phyloP scores from a whole-genome alignment of 176 grass and related monocot species.

The Cocos nucifera region DNA sequence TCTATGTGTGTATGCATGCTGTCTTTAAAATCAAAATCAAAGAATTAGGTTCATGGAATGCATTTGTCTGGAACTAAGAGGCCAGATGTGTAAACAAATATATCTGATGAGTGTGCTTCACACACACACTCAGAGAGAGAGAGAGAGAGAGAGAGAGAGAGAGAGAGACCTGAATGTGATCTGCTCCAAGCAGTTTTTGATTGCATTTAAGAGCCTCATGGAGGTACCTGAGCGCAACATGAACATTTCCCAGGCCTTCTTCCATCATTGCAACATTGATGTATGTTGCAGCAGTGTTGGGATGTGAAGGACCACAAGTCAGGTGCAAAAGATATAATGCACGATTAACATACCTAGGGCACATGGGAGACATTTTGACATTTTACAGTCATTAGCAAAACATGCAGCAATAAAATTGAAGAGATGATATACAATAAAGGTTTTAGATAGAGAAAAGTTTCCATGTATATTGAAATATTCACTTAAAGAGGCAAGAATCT shows the following conservation, averaged over 20 bases:
- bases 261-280: constrained; percentile 99
- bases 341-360: constrained; percentile 88
- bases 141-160: constrained; percentile 32
- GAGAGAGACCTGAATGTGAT: constrained; percentile 90
- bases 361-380: constrained; percentile 12
- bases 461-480: no score
- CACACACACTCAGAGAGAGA: constrained; percentile 1
- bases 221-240: constrained; percentile 88
- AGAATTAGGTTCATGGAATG: no score
- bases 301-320: constrained; percentile 92
- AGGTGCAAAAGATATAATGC: constrained; percentile 91
- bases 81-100: no score
- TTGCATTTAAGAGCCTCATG: constrained; percentile 97
- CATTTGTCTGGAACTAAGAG: no score
- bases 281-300: constrained; percentile 97
- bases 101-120: no score
- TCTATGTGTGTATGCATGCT: no score
- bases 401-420: no score
- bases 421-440: no score
- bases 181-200: constrained; percentile 79
- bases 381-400: no score
- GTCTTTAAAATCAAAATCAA: no score
- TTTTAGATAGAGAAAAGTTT: no score
- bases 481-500: no score
- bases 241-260: constrained; percentile 97